Base-by-base conservation (phyloP, 352 stramenopile species). In the Pythium utonaiense region DNA sequence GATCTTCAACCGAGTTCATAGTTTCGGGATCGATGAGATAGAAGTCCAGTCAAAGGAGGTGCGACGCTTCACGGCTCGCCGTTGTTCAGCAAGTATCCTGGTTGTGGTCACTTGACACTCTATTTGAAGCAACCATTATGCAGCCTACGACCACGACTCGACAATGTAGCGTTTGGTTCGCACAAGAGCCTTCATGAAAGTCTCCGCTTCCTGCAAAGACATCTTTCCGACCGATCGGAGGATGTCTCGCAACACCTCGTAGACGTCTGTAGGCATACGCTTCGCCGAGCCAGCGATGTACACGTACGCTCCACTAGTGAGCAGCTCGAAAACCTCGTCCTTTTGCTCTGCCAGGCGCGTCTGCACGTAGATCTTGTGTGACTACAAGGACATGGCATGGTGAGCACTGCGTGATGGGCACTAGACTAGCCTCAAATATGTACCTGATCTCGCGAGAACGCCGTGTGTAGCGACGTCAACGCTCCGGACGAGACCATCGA, bases 301-400 rank as follows among this genome's bases (percentile, higher is more conserved):
- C 34, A 94, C 75, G 50, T 83, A 86, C 3, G 83, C 80, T 7
- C 77, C 76, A 27, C 75, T 76, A 48, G 89, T 74, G 19, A 93
- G 75, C 42, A 91, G 74, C 33, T 86, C 62, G 45, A 80, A 95
- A 0, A 95, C 73, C 7, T 66, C 48, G 22, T 88, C 69, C 60
- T 92, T 93, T 57, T 91, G 73, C 62, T 98, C 88, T 8, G 71
- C 77, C 19, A 98, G 76, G 12, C 77, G 77, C 16, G 84, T 91
- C 73, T 96, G 89, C 24, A 98, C 92, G 68, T 98, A 98, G 7
- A 97, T 80, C 69, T 97, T 97, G 55, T 90, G 66, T 27, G 73
- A 67, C 78, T 91, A 30, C 19, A 27, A 12, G 12, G 16, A 47
- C 13, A 45, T 3, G n/a, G 6, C 2, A 27, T 19, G 34, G 19